phyloP scores from a whole-genome alignment of 2,329 filamentous ascomycete species.

The Stagonosporopsis vannaccii region DNA sequence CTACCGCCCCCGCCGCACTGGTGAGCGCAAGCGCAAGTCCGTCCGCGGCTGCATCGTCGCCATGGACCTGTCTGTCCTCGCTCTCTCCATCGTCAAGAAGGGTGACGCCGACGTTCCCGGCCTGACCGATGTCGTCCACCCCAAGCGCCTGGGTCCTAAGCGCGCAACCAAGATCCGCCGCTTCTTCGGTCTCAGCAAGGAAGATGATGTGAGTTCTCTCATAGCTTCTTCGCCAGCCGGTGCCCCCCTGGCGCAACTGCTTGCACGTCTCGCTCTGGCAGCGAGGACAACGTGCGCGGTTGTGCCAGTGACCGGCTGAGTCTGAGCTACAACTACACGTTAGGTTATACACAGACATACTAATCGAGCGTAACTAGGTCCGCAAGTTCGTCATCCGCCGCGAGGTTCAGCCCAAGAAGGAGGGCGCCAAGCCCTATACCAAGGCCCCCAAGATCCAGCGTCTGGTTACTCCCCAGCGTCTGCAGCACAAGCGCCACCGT shows the following conservation, averaged over 20 bases:
- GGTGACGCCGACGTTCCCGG: slow-evolving; percentile 93
- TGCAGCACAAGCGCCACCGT: slow-evolving; percentile 99
- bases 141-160: slow-evolving; percentile 99
- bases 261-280: background rate
- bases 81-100: slow-evolving; percentile 97
- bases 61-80: slow-evolving; percentile 92
- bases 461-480: slow-evolving; percentile 98
- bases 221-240: slow-evolving; percentile 71
- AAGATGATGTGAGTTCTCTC: slow-evolving; percentile 95
- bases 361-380: slow-evolving; percentile 65
- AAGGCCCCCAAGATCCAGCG: slow-evolving; percentile 99
- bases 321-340: slow-evolving; percentile 50
- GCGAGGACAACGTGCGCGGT: background rate
- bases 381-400: slow-evolving; percentile 99
- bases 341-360: slow-evolving; percentile 21
- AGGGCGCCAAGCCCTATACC: slow-evolving; percentile 98
- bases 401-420: slow-evolving; percentile 95
- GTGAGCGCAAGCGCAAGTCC: slow-evolving; percentile 99
- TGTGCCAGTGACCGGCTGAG: slow-evolving; percentile 51
- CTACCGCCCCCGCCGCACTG: slow-evolving; percentile 97
- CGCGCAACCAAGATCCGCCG: slow-evolving; percentile 99
- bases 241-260: slow-evolving; percentile 25
- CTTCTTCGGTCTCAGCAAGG: slow-evolving; percentile 99
- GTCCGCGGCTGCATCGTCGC: slow-evolving; percentile 99
- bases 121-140: slow-evolving; percentile 96